Base-by-base conservation (phyloP, 2,329 filamentous ascomycete species). In the Cordyceps javanica region DNA sequence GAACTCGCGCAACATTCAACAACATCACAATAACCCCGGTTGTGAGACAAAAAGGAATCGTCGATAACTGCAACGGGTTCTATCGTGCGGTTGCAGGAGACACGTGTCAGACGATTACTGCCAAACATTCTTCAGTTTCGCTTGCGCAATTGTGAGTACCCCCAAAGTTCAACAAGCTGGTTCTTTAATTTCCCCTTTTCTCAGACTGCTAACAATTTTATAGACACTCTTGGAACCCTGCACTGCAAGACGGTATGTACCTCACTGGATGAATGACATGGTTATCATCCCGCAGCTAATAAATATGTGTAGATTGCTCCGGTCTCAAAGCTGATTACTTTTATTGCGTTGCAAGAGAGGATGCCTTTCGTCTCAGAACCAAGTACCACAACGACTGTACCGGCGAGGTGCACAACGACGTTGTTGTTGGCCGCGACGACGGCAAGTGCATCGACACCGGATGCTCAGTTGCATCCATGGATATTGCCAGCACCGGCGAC, bases 1-100 rank as follows among this genome's bases (percentile, higher is more conserved):
- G 39, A 2, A 28, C 48, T 1, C 10, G 34, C 14, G 48, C 34
- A 10, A 51, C 48, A 0, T 51, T 51, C 14, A n/a, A 32, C 19
- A 51, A 51, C 28, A 10, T 51, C 34, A 5, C 3, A 11, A 51
- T 51, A 3, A 59, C 57, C 2, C 61, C 61, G 1, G 9, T 28
- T 7, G 60, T 60, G 10, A 56, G 56, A 8, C 61, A 60, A 34
- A 52, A 50, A 8, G 59, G 57, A 48, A 62, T 63, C 48, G 46
- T 60, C 9, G 32, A 34, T 21, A 59, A 59, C 56, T 63, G 61
- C 51, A 44, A 45, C 25, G 21, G 21, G 2, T 60, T 60, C 44
- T 57, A 59, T 54, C 32, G 45, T 14, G 58, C 59, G 16, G 11
- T 50, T 13, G 19, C 45, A 14, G 59, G 55, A 6, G 60, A 59